A percentile compares a stretch with the other conserved stretches of the same genome.
Conservation (phyloP, 1,139 yeast genomes). For the Candida freyschussii region DNA sequence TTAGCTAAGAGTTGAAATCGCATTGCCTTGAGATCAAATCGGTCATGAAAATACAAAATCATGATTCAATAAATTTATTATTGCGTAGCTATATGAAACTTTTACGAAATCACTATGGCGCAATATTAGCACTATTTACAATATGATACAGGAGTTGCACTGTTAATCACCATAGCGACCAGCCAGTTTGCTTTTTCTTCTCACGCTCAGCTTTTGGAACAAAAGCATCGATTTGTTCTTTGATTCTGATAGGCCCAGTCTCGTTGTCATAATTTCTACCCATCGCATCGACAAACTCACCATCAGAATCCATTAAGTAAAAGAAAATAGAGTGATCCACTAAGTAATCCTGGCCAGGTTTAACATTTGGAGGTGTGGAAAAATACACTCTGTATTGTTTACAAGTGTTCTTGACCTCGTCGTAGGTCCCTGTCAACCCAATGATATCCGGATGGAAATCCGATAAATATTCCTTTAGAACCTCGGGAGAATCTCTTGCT, state of each 20-base stretch:
- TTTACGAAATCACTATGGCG: too few relatives aligned
- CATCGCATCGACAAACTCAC: slow-evolving; percentile 86
- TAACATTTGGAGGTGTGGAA: slow-evolving; percentile 89
- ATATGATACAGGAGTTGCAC: background rate
- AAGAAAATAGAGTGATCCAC: slow-evolving; percentile 97
- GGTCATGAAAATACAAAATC: too few relatives aligned
- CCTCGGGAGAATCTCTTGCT: slow-evolving; percentile 84
- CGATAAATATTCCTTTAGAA: slow-evolving; percentile 65
- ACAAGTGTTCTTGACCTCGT: slow-evolving; percentile 76
- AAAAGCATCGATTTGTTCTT: slow-evolving; percentile 72
- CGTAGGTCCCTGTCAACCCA: slow-evolving; percentile 90
- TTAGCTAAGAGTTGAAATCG: slow-evolving; percentile 63
- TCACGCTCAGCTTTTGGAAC: slow-evolving; percentile 63
- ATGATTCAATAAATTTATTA: too few relatives aligned
- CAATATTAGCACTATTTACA: background rate
- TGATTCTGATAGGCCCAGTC: slow-evolving; percentile 75
- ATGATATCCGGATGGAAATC: slow-evolving; percentile 88
- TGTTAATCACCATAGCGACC: slow-evolving; percentile 49
- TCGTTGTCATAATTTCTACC: slow-evolving; percentile 85
- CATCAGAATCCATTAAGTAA: slow-evolving; percentile 95
- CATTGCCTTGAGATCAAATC: too few relatives aligned
- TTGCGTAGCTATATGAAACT: too few relatives aligned
- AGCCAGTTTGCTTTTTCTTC: slow-evolving; percentile 45
- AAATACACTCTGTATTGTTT: slow-evolving; percentile 89
- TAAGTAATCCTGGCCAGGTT: slow-evolving; percentile 92